These are phyloP conservation scores for Annona cherimola DNA, from an alignment of 164 flowering plant genomes.

Conservation along the genomic window DNA sequence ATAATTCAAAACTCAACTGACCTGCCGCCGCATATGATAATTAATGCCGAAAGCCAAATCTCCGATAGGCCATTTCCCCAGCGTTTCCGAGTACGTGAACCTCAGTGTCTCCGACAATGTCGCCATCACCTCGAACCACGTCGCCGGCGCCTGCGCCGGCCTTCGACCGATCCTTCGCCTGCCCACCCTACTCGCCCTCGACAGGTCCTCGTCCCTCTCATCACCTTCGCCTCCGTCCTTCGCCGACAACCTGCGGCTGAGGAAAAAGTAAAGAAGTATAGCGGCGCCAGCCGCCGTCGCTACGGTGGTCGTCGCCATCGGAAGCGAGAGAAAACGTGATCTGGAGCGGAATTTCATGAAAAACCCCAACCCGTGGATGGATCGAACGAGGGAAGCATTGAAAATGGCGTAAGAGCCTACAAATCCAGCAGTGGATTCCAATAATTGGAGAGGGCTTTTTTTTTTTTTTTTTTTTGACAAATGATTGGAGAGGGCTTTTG, in stretches of 20 bases:
- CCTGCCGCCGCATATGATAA: slow-evolving; percentile 84
- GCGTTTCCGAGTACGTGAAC: slow-evolving; percentile 89
- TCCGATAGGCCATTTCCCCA: slow-evolving; percentile 96
- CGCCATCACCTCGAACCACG: slow-evolving; percentile 69
- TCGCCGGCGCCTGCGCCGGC: slow-evolving; percentile 88
- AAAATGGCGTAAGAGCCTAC: neutral
- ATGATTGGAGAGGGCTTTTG: neutral
- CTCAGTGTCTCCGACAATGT: slow-evolving; percentile 82
- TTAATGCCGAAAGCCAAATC: slow-evolving; percentile 97
- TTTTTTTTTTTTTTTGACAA: neutral
- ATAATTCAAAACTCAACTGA: slow-evolving; percentile 15
- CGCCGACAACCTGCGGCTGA: slow-evolving; percentile 31
- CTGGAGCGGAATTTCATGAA: slow-evolving; percentile 1
- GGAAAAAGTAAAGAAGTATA: slow-evolving; percentile 40
- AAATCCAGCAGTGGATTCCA: neutral
- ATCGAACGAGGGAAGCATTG: neutral
- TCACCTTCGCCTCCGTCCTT: slow-evolving; percentile 22
- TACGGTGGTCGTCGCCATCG: slow-evolving; percentile 64
- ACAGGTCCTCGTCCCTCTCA: slow-evolving; percentile 18
- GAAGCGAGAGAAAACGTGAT: neutral
- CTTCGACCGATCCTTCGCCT: slow-evolving; percentile 42
- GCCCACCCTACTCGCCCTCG: slow-evolving; percentile 30
- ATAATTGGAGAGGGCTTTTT: neutral
- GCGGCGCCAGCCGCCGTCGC: slow-evolving; percentile 71
- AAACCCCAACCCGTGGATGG: neutral